Base-by-base conservation (phyloP, 306 rosid genomes). In the Prunus mume region DNA sequence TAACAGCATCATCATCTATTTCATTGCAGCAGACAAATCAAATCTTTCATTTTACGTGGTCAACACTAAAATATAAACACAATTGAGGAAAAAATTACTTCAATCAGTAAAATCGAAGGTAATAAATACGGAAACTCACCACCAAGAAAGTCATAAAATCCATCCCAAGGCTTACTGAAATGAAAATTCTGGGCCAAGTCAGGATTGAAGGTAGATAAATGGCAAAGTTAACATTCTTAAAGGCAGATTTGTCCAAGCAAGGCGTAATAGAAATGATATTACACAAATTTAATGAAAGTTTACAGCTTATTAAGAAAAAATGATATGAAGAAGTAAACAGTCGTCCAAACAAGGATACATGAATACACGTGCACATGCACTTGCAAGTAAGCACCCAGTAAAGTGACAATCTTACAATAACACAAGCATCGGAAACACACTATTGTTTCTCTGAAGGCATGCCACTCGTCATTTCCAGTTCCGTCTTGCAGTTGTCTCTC, bases 401-500 rank as follows among this genome's bases (percentile, higher is more conserved):
- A 62, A 24, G 47, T 41, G 19, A 81, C 50, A 81, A 85, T 34
- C 85, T 89, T 81, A 82, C 83, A 77, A 76, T 50, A 71, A 27
- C 79, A 76, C 68, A 69, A 49, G 73, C 56, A 57, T 61, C 32
- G 18, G 38, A 84, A 32, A 52, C 68, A 55, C 38, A 41, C 83
- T 90, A 90, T 12, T 71, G 87, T 75, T 82, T 82, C 74, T 85
- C 89, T 51, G 69, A 69, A 66, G 82, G 82, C 84, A 55, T 76
- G 75, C 75, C 86, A 32, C 85, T 78, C 57, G 81, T 76, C 79
- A 38, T 82, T 83, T 83, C 97, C 71, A 92, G 85, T 71, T 86
- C 91, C 62, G 47, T 82, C 88, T 90, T 92, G 97, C 96, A 95
- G 77, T 70, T 80, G 81, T 92, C 96, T 82, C 96, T 92, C 88